Percentiles rank a stretch among this genome's conserved stretches.
Evolutionary conservation across 306 rosid genomes (phyloP).

Genomic region (Begonia fuchsioides): DNA sequence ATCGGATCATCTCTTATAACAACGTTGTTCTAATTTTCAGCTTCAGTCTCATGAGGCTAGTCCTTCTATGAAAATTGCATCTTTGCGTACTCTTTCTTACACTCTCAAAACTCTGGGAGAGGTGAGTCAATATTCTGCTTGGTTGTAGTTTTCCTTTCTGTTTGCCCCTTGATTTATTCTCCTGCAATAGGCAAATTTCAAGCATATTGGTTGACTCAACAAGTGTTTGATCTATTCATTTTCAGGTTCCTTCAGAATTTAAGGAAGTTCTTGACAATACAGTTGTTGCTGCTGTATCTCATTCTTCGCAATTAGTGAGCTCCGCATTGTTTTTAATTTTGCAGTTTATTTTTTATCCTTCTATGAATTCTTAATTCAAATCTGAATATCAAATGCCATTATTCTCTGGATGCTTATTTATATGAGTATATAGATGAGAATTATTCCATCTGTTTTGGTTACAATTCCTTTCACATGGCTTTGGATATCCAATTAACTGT

Average conservation of each 20-base stretch:
- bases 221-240: slow-evolving; percentile 19
- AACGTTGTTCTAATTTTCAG: slow-evolving; percentile 18
- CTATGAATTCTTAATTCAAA: not conserved
- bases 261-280: slow-evolving; percentile 85
- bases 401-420: no score
- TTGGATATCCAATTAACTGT: no score
- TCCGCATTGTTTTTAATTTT: slow-evolving; percentile 8
- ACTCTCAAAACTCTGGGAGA: slow-evolving; percentile 80
- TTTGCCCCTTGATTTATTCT: not conserved
- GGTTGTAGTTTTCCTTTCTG: not conserved
- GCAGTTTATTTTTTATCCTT: slow-evolving; percentile 1
- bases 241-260: slow-evolving; percentile 82
- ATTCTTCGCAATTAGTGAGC: slow-evolving; percentile 81
- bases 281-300: slow-evolving; percentile 74
- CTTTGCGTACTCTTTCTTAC: slow-evolving; percentile 68
- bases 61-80: slow-evolving; percentile 76
- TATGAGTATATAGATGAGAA: no score
- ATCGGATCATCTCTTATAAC: no score
- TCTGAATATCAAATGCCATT: no score
- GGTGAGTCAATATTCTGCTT: slow-evolving; percentile 23
- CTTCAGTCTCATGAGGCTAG: slow-evolving; percentile 63
- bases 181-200: not conserved
- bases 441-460: no score
- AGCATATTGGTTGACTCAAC: slow-evolving; percentile 1
- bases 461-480: no score